Evolutionary conservation across 1,284 basidiomycete genomes (phyloP).

Genomic region (Marasmius fiardii): DNA sequence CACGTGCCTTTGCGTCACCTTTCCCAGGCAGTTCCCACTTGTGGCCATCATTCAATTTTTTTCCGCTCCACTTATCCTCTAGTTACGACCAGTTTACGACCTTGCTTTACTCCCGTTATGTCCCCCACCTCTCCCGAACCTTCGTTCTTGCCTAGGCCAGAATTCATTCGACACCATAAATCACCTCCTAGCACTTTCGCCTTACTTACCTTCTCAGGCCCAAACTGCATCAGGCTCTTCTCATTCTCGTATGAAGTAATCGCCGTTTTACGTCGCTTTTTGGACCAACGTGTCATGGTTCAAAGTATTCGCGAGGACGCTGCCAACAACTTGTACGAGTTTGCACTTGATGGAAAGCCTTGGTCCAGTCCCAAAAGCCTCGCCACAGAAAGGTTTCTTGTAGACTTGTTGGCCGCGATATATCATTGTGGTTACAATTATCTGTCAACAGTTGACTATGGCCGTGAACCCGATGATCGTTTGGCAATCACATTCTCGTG

Average conservation of each 20-base stretch:
- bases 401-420: constrained; percentile 61
- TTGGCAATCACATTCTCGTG: constrained; percentile 66
- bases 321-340: constrained; percentile 60
- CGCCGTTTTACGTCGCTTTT: constrained; percentile 47
- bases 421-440: constrained; percentile 62
- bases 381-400: constrained; percentile 61
- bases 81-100: constrained; percentile 10
- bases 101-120: constrained; percentile 13
- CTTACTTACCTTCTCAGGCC: constrained; percentile 61
- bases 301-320: constrained; percentile 51
- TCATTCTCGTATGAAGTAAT: constrained; percentile 57
- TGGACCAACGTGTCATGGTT: constrained; percentile 46
- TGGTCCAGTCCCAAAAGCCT: constrained; percentile 67
- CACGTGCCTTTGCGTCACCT: background rate
- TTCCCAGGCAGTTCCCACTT: background rate
- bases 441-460: constrained; percentile 72
- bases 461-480: constrained; percentile 70
- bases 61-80: constrained; percentile 7
- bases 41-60: background rate
- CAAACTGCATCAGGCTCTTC: constrained; percentile 63
- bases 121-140: constrained; percentile 29
- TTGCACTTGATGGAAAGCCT: constrained; percentile 62
- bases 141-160: constrained; percentile 61
- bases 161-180: constrained; percentile 59
- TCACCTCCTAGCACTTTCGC: constrained; percentile 57